phyloP scores from a whole-genome alignment of 2,329 filamentous ascomycete genomes.

The Verticillium zaregamsianum region DNA sequence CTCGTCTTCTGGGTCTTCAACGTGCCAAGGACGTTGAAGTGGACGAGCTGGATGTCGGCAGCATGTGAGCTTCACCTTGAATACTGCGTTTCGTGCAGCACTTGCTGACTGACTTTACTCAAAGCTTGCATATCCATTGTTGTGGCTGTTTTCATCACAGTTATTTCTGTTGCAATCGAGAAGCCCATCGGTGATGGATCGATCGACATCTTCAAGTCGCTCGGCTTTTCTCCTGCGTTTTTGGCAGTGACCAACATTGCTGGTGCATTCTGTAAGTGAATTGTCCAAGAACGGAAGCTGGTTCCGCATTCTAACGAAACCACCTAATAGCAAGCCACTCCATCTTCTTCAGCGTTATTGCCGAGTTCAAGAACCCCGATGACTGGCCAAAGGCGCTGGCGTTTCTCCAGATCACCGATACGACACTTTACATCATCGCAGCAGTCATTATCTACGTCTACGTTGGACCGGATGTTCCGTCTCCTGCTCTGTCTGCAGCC shows the following conservation, averaged over 20 bases:
- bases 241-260: constrained; percentile 59
- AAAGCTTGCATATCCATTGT: constrained; percentile 56
- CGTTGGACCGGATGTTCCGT: constrained; percentile 55
- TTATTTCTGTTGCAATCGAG: constrained; percentile 55
- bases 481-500: constrained; percentile 63
- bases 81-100: neutral
- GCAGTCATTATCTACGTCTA: constrained; percentile 66
- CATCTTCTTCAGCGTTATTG: constrained; percentile 63
- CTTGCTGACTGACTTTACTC: neutral
- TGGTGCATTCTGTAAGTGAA: constrained; percentile 50
- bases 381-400: constrained; percentile 50
- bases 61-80: neutral
- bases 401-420: constrained; percentile 52
- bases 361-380: constrained; percentile 57
- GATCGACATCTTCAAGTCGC: constrained; percentile 27
- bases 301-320: constrained; percentile 1
- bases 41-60: constrained; percentile 54
- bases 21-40: constrained; percentile 56
- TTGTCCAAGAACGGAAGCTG: neutral
- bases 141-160: constrained; percentile 56
- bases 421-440: constrained; percentile 58
- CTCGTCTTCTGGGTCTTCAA: constrained; percentile 54
- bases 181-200: constrained; percentile 27
- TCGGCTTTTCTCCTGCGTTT: constrained; percentile 47
- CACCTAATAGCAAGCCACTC: constrained; percentile 45